Evolutionary conservation across 306 rosid species (phyloP).

Genomic region (Trifolium subterraneum): DNA sequence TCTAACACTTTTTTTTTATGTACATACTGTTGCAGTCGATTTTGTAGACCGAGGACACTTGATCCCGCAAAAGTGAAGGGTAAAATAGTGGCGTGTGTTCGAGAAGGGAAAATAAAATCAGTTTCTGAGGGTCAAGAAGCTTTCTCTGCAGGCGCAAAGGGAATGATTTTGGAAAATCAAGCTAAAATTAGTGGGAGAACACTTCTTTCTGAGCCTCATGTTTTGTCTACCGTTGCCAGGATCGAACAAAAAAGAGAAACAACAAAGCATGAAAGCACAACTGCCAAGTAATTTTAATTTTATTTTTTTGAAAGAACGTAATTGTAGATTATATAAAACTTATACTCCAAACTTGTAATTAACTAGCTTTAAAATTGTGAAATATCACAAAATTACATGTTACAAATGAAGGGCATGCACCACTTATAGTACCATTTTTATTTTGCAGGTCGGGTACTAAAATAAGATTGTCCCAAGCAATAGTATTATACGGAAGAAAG

Average conservation of each 20-base stretch:
- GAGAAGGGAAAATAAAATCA: slow-evolving; percentile 53
- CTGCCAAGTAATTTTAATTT: slow-evolving; percentile 13
- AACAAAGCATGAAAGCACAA: background rate
- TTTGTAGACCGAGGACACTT: slow-evolving; percentile 53
- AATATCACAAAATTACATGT: background rate
- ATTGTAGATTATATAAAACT: background rate
- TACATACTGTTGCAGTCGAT: slow-evolving; percentile 10
- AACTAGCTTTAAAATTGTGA: background rate
- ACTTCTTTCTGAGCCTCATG: slow-evolving; percentile 55
- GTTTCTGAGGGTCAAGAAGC: slow-evolving; percentile 51
- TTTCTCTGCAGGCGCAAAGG: slow-evolving; percentile 60
- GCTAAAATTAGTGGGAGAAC: slow-evolving; percentile 38
- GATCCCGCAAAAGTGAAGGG: slow-evolving; percentile 63
- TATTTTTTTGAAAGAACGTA: background rate
- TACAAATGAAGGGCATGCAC: background rate
- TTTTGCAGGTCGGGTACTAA: slow-evolving; percentile 20
- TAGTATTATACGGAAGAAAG: slow-evolving; percentile 31
- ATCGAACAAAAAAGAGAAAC: accelerated
- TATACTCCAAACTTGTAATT: no score
- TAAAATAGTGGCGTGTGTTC: slow-evolving; percentile 54
- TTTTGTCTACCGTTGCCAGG: slow-evolving; percentile 38
- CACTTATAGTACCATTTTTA: background rate
- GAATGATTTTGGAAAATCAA: slow-evolving; percentile 57
- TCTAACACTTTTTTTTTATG: background rate
- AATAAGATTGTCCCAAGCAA: slow-evolving; percentile 39